Evolutionary conservation across 257 asterid species (phyloP).

Genomic region (Nicotiana paniculata): DNA sequence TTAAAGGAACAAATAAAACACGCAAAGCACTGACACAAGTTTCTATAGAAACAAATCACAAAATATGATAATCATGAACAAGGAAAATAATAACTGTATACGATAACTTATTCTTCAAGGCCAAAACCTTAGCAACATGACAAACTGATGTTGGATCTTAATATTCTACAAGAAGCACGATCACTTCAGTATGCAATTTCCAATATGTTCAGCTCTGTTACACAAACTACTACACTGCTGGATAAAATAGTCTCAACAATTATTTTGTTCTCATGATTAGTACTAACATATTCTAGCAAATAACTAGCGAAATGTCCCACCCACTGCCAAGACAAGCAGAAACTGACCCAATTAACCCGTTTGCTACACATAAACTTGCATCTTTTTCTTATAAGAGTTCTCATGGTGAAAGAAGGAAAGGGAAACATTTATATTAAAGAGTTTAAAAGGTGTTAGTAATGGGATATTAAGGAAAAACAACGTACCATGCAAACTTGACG

Average conservation of each 20-base stretch:
- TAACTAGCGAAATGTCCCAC: not conserved
- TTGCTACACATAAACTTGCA: not conserved
- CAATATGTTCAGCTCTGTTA: not conserved
- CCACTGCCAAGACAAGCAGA: not conserved
- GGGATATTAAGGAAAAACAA: not conserved
- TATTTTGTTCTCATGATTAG: not conserved
- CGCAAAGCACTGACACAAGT: not conserved
- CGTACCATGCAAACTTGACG: constrained; percentile 75
- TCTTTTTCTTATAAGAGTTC: not conserved
- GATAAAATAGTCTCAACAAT: not conserved
- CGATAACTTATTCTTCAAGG: not conserved
- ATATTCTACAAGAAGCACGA: not conserved
- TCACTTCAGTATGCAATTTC: not conserved
- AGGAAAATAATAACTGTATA: not conserved
- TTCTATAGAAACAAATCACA: not conserved
- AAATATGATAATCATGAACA: not conserved
- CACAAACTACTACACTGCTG: not conserved
- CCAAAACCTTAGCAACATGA: not conserved
- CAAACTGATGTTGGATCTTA: not conserved
- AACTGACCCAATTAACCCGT: not conserved
- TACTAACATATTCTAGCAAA: not conserved
- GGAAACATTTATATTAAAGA: not conserved
- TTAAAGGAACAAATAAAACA: not conserved
- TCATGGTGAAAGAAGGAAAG: not conserved
- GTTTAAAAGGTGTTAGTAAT: not conserved